These are phyloP conservation scores for Komagataea norvegica DNA, from an alignment of 1,139 yeast species.

Conservation along the genomic window DNA sequence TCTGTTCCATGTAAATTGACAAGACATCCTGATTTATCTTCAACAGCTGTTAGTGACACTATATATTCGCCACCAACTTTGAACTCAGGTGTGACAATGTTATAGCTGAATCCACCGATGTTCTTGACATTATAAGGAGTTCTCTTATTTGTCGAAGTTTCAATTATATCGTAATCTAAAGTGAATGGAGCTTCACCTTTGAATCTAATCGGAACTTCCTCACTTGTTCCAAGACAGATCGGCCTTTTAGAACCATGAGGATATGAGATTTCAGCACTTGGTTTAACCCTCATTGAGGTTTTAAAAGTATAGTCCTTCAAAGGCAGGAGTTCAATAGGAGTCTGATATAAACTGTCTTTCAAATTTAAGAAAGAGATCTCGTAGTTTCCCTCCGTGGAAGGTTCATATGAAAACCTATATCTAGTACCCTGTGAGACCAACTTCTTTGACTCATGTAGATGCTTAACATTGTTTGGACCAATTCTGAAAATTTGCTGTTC, in stretches of 20 bases:
- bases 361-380: constrained; percentile 61
- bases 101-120: constrained; percentile 36
- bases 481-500: constrained; percentile 57
- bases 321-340: constrained; percentile 32
- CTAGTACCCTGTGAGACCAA: constrained; percentile 37
- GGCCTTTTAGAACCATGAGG: constrained; percentile 25
- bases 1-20: constrained; percentile 60
- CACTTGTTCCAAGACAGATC: constrained; percentile 44
- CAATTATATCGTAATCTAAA: constrained; percentile 62
- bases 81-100: constrained; percentile 50
- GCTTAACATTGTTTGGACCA: constrained; percentile 29
- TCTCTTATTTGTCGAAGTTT: constrained; percentile 43
- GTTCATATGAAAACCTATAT: constrained; percentile 62
- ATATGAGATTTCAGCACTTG: constrained; percentile 33
- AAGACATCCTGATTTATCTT: constrained; percentile 70
- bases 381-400: constrained; percentile 77
- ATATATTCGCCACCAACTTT: constrained; percentile 66
- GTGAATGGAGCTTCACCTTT: constrained; percentile 78
- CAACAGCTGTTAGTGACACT: constrained; percentile 56
- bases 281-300: constrained; percentile 41
- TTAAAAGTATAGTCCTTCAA: constrained; percentile 31
- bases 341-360: constrained; percentile 51
- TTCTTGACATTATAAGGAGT: constrained; percentile 39
- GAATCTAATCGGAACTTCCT: constrained; percentile 51
- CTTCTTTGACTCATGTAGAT: constrained; percentile 34